Conservation (phyloP, 2,329 filamentous ascomycete genomes). For the Cadophora sp. region DNA sequence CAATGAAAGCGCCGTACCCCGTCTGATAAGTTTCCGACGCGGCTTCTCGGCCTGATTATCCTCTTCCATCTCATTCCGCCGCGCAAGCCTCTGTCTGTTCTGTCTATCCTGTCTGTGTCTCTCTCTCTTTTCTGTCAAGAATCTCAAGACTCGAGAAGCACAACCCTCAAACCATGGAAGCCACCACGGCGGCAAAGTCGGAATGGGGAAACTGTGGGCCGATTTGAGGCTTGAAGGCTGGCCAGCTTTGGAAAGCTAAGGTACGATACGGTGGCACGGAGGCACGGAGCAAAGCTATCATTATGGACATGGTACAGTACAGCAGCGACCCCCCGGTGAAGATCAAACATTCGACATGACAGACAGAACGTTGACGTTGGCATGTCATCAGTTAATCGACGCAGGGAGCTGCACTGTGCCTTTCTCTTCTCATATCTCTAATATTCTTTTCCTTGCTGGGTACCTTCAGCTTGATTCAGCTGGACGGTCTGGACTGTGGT, state of each 20-base stretch:
- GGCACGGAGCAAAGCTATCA: neutral
- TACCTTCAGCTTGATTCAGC: slow-evolving; percentile 11
- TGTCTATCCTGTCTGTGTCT: too few species aligned
- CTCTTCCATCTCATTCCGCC: neutral
- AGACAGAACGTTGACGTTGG: neutral
- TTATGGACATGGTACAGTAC: too few species aligned
- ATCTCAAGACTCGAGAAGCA: neutral
- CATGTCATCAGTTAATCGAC: neutral
- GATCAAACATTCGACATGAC: slow-evolving; percentile 2
- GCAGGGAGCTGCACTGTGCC: neutral
- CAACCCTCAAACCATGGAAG: neutral
- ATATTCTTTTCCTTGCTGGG: neutral
- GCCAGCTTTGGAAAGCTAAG: neutral
- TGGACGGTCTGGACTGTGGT: neutral
- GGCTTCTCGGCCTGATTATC: slow-evolving; percentile 6
- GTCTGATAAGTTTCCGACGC: slow-evolving; percentile 2
- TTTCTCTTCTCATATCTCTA: neutral
- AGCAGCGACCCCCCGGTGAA: neutral
- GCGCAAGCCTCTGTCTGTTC: neutral
- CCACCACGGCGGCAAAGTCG: neutral
- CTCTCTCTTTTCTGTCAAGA: neutral
- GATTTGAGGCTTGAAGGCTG: neutral
- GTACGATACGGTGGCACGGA: neutral
- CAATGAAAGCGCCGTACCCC: neutral
- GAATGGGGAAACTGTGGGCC: slow-evolving; percentile 6